Evolutionary conservation across 2,329 filamentous ascomycete genomes (phyloP).

Genomic region (Apiospora koreana): DNA sequence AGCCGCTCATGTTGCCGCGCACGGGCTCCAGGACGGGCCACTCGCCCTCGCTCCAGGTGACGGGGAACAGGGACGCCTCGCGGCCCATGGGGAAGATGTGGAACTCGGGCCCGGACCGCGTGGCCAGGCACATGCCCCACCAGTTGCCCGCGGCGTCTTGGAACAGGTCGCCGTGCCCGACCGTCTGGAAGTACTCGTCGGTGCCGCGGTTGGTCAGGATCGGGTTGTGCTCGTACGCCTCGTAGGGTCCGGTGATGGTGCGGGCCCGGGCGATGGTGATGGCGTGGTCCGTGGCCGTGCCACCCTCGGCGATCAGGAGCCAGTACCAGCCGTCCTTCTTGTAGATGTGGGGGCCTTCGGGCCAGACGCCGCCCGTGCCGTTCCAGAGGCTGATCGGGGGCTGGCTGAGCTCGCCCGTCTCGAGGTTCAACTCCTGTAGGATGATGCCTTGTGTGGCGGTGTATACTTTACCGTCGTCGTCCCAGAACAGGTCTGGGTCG

Average conservation of each 20-base stretch:
- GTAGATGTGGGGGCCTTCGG: conserved; percentile 41
- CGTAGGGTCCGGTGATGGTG: conserved; percentile 38
- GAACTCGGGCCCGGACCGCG: conserved; percentile 34
- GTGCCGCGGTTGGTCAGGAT: conserved; percentile 36
- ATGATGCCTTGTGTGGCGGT: conserved; percentile 17
- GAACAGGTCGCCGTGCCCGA: conserved; percentile 35
- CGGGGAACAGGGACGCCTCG: conserved; percentile 42
- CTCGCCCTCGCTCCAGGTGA: conserved; percentile 45
- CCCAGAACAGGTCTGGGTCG: conserved; percentile 18
- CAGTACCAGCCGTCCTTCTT: conserved; percentile 44
- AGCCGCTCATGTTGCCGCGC: conserved; percentile 42
- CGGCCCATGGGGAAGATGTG: conserved; percentile 51
- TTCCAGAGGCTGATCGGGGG: conserved; percentile 27
- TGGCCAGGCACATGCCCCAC: conserved; percentile 46
- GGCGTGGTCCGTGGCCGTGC: conserved; percentile 40
- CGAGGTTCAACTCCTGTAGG: conserved; percentile 14
- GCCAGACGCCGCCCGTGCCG: conserved; percentile 32
- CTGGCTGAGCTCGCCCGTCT: conserved; percentile 14
- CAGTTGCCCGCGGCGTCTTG: conserved; percentile 40
- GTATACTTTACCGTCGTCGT: conserved; percentile 25
- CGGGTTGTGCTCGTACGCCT: conserved; percentile 37
- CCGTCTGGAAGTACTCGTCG: conserved; percentile 31
- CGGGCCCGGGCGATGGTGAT: conserved; percentile 37
- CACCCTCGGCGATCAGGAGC: conserved; percentile 46
- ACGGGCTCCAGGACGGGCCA: conserved; percentile 48